A percentile compares a stretch with the other conserved stretches of the same genome.
Conservation (phyloP, 495 filamentous ascomycete genomes). For the Podospora conica region DNA sequence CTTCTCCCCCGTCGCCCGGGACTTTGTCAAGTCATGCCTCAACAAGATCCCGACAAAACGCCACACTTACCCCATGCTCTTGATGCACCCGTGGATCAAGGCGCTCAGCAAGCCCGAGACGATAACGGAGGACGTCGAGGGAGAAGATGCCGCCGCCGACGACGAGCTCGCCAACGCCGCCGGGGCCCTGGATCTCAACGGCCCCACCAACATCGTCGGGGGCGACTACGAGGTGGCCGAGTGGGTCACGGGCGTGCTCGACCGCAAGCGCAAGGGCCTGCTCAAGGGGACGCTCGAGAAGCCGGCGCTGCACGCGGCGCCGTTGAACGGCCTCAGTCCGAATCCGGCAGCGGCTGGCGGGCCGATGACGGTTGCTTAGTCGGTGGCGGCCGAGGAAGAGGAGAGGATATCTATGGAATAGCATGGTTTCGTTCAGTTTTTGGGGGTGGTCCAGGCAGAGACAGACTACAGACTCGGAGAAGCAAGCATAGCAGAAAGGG, state of each 20-base stretch:
- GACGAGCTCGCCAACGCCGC: constrained; percentile 44
- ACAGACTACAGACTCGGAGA: neutral
- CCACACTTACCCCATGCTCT: constrained; percentile 82
- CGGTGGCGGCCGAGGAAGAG: neutral
- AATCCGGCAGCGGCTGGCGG: constrained; percentile 38
- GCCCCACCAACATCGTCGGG: constrained; percentile 27
- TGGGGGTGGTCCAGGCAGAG: neutral
- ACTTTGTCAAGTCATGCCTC: constrained; percentile 84
- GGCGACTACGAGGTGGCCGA: constrained; percentile 73
- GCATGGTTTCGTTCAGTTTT: neutral
- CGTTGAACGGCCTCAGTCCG: constrained; percentile 52
- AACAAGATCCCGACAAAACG: constrained; percentile 88
- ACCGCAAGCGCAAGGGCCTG: constrained; percentile 50
- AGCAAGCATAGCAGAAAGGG: neutral
- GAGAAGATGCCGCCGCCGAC: constrained; percentile 42
- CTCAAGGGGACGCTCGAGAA: constrained; percentile 30
- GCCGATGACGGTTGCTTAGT: constrained; percentile 18
- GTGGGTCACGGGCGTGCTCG: constrained; percentile 74
- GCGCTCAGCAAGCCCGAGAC: constrained; percentile 74
- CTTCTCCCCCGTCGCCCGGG: constrained; percentile 72
- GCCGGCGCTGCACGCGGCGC: constrained; percentile 74
- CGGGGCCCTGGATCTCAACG: constrained; percentile 36
- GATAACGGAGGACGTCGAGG: constrained; percentile 70
- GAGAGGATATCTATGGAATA: neutral
- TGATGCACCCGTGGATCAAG: constrained; percentile 83